phyloP scores from a whole-genome alignment of 306 rosid species.

The Quercus cerris region DNA sequence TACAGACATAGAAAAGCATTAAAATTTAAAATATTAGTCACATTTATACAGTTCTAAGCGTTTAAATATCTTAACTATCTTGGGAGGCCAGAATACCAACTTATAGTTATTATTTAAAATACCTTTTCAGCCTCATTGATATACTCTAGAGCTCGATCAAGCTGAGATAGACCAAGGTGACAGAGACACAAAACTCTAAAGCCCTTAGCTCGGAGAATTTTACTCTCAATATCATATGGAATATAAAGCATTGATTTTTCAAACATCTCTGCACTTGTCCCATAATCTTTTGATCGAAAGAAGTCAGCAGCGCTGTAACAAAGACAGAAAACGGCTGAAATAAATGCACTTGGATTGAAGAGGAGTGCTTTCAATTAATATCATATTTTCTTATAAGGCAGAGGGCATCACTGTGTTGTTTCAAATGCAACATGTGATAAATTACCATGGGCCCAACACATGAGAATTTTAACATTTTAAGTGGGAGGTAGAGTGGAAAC shows the following conservation, averaged over 20 bases:
- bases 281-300: slow-evolving; percentile 81
- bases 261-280: slow-evolving; percentile 78
- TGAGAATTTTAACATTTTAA: no score
- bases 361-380: slow-evolving; percentile 3
- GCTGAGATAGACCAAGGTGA: slow-evolving; percentile 74
- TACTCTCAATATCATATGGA: slow-evolving; percentile 66
- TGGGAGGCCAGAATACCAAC: slow-evolving; percentile 12
- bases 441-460: no score
- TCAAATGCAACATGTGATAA: no score
- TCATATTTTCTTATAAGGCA: not conserved
- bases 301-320: slow-evolving; percentile 68
- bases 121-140: slow-evolving; percentile 93
- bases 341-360: slow-evolving; percentile 8
- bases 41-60: not conserved
- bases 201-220: slow-evolving; percentile 78
- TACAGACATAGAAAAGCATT: slow-evolving; percentile 41
- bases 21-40: not conserved
- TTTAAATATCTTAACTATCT: not conserved
- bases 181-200: slow-evolving; percentile 91
- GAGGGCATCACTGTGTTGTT: not conserved
- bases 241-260: slow-evolving; percentile 94
- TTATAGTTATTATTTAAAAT: slow-evolving; percentile 6
- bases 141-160: slow-evolving; percentile 90
- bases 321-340: slow-evolving; percentile 13
- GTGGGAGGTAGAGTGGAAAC: no score